Percentiles rank a stretch among this genome's conserved stretches.
Evolutionary conservation across 2,329 filamentous ascomycete species (phyloP).

Genomic region (Neonectria ditissima): DNA sequence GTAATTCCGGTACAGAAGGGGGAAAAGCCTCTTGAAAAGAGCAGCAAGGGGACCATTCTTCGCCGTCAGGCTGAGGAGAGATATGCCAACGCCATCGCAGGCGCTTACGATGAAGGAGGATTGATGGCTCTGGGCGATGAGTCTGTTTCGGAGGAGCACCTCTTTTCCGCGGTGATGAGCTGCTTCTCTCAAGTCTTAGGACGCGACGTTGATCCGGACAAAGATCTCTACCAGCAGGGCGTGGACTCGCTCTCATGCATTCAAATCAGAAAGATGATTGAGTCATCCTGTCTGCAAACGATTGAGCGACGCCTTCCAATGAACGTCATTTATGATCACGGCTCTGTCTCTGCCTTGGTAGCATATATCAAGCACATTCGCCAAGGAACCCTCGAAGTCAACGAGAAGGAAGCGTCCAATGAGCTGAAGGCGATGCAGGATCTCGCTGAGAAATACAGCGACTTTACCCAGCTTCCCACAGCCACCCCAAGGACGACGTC

Average conservation of each 20-base stretch:
- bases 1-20: constrained; percentile 51
- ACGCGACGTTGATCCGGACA: constrained; percentile 47
- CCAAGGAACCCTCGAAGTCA: neutral
- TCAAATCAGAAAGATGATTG: constrained; percentile 58
- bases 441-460: constrained; percentile 27
- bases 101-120: constrained; percentile 53
- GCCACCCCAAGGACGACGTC: neutral
- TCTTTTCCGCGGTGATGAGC: constrained; percentile 48
- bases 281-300: constrained; percentile 37
- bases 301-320: constrained; percentile 55
- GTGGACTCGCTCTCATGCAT: constrained; percentile 71
- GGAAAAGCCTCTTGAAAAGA: constrained; percentile 61
- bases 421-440: constrained; percentile 13
- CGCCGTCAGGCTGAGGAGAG: constrained; percentile 62
- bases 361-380: constrained; percentile 32
- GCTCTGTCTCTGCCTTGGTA: constrained; percentile 56
- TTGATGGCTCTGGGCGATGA: neutral
- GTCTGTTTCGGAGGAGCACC: constrained; percentile 49
- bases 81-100: constrained; percentile 60
- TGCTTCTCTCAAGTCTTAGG: constrained; percentile 50
- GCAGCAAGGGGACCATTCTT: constrained; percentile 72
- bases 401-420: neutral
- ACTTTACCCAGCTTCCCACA: neutral
- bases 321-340: constrained; percentile 71
- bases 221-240: constrained; percentile 68